A percentile compares a stretch with the other conserved stretches of the same genome.
Evolutionary conservation across 176 grass and related monocot species (phyloP).

Genomic region (Themeda triandra): DNA sequence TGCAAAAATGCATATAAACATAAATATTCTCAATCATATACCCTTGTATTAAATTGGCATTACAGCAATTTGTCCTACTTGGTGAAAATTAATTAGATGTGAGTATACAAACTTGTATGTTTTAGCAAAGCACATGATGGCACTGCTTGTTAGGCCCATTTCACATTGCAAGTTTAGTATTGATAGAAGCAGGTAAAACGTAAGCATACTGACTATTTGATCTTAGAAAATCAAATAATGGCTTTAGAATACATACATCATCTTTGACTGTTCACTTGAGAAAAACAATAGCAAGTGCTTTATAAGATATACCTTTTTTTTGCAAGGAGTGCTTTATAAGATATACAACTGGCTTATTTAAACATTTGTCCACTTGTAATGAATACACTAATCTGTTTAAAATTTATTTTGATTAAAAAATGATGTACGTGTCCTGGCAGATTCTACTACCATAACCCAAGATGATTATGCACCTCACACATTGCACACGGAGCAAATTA

Average conservation of each 20-base stretch:
- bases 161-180: not conserved
- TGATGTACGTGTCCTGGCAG: not conserved
- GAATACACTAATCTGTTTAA: not conserved
- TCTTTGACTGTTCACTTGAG: not conserved
- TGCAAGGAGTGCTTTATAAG: not conserved
- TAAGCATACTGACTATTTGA: not conserved
- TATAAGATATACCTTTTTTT: not conserved
- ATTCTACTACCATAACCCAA: not conserved
- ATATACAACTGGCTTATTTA: not conserved
- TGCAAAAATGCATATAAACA: not conserved
- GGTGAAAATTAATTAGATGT: not conserved
- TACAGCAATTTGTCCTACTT: not conserved
- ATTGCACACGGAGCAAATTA: not conserved
- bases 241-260: not conserved
- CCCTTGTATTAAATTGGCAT: not conserved
- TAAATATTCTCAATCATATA: not conserved
- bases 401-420: constrained; percentile 6
- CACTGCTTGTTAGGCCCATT: not conserved
- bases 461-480: not conserved
- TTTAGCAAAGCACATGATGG: not conserved
- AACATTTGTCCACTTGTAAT: not conserved
- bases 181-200: not conserved
- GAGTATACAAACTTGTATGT: not conserved
- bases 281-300: not conserved
- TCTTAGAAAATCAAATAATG: not conserved